Evolutionary conservation across 148 eudicot species (phyloP), one percentile per base, ranked within the genome.

Genomic region (Vaccinium vitisidaea): DNA sequence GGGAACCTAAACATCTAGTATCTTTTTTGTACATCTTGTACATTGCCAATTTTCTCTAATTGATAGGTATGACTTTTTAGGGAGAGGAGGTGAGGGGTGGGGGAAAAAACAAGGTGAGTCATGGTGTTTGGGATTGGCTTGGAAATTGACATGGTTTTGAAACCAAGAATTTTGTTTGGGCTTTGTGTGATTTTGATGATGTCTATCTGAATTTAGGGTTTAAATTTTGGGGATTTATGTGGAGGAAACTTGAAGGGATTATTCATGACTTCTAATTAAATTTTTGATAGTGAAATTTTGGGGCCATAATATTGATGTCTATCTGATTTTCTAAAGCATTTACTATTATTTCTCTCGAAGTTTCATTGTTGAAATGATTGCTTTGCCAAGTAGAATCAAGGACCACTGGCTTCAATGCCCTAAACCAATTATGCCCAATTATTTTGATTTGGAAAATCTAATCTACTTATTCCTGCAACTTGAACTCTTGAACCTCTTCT

Each of bases 1-100:
- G 86, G 90, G 83, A 80, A 85, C 83, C 81, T 84, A 79, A 81
- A 82, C 84, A 82, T 86, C 83, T 69, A 86, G 46, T 70, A 84
- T 77, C 76, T 16, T 61, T 61, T 84, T 25, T 85, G 88, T 87
- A 80, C 86, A 85, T 89, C 85, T 85, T 89, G 91, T 89, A 89
- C 84, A 89, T 86, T 78, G 80, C 86, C 71, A 87, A 27, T 86
- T 86, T 83, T 83, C 79, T 70, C 83, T 87, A 88, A 84, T 81
- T 84, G 52, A 84, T 86, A 81, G 85, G 86, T 54, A 88, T 85
- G 90, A 88, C 83, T 88, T 85, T 85, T 36, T 79, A 86, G 85
- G 88, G 70, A 81, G 77, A 75, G 59, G 71, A 81, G 74, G 30
- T 8, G 43, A 15, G 25, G 12, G 25, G 23, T 8, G 18, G 30